Percentiles rank a stretch among this genome's conserved stretches.
Conservation (phyloP, 164 flowering plant species). For the Platanus orientalis region DNA sequence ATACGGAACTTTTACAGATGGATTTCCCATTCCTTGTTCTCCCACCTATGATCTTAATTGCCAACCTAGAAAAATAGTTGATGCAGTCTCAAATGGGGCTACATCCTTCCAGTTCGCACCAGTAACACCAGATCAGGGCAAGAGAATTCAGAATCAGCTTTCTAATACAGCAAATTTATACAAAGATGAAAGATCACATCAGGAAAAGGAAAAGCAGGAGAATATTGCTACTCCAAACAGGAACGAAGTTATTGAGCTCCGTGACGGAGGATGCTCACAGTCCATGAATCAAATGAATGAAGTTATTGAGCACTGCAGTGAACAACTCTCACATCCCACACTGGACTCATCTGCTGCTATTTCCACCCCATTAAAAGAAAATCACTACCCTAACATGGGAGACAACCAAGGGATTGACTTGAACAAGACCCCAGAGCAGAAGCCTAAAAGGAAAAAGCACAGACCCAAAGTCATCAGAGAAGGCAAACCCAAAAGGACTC, state of each 20-base stretch:
- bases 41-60: conserved; percentile 27
- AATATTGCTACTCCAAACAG: conserved; percentile 6
- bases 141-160: conserved; percentile 6
- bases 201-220: conserved; percentile 9
- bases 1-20: conserved; percentile 17
- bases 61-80: conserved; percentile 13
- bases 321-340: conserved; percentile 13
- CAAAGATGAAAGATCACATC: conserved; percentile 6
- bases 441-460: conserved; percentile 58
- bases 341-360: conserved; percentile 17
- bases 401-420: conserved; percentile 29
- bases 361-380: conserved; percentile 26
- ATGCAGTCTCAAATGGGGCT: conserved; percentile 14
- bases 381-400: conserved; percentile 28
- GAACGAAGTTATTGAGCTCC: conserved; percentile 10
- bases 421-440: conserved; percentile 56
- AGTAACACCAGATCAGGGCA: conserved; percentile 35
- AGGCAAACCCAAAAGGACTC: conserved; percentile 44
- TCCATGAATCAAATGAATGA: background rate
- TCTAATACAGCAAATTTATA: background rate
- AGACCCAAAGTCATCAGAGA: conserved; percentile 64
- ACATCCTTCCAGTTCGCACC: conserved; percentile 29
- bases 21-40: conserved; percentile 17
- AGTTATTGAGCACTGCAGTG: background rate
- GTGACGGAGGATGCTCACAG: too few species aligned